Evolutionary conservation across 169 alveolate genomes (phyloP).

Genomic region (Cryptosporidium canis): DNA sequence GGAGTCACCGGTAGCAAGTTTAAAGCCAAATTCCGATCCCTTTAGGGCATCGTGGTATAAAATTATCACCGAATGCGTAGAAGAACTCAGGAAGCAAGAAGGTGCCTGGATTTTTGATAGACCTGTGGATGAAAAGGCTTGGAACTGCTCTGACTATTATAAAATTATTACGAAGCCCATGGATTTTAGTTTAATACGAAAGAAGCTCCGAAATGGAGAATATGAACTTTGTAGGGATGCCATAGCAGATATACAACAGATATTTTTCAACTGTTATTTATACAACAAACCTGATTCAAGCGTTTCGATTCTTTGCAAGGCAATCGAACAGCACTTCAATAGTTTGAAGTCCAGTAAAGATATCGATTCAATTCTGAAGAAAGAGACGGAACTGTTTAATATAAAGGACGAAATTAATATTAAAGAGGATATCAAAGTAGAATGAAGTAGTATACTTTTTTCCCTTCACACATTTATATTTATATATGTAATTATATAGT

Average conservation of each 20-base stretch:
- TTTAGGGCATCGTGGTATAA: constrained; percentile 84
- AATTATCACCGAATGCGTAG: constrained; percentile 78
- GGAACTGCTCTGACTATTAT: constrained; percentile 89
- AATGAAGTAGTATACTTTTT: neutral
- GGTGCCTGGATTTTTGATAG: constrained; percentile 90
- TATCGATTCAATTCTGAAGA: constrained; percentile 35
- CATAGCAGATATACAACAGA: constrained; percentile 84
- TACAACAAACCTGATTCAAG: constrained; percentile 87
- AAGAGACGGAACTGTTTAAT: constrained; percentile 28
- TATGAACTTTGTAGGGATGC: constrained; percentile 84
- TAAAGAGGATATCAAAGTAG: neutral
- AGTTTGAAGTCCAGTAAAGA: constrained; percentile 67
- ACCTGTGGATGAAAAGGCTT: constrained; percentile 89
- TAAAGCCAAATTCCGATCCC: constrained; percentile 79
- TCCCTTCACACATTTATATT: neutral
- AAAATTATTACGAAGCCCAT: constrained; percentile 88
- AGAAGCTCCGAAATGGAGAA: constrained; percentile 81
- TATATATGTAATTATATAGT: neutral
- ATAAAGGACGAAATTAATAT: neutral
- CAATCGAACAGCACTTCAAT: constrained; percentile 83
- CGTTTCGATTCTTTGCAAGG: constrained; percentile 86
- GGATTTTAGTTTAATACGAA: constrained; percentile 85
- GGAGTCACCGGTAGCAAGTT: constrained; percentile 75
- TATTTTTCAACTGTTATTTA: constrained; percentile 84
- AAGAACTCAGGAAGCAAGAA: constrained; percentile 83